Evolutionary conservation across 257 asterid species (phyloP), one percentile per base, ranked within the genome.

Genomic region (Agastache rugosa): DNA sequence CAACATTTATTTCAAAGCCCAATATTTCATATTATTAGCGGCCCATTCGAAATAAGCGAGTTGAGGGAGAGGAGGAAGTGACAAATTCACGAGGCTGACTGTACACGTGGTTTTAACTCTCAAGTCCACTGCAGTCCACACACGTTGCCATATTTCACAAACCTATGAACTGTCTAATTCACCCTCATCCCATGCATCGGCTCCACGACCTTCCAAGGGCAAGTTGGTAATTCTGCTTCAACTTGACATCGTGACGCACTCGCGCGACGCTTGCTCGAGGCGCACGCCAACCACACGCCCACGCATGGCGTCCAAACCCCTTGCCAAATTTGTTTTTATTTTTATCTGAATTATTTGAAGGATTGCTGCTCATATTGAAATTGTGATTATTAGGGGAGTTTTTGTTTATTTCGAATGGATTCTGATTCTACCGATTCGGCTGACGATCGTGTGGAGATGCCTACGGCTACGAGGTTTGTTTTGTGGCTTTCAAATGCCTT

Each of bases 231-330:
- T 70, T 65, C 4, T 22, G 3, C 0, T 3, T 7, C 19, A 16
- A 16, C 8, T 56, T 19, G 67, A 63, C 54, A 75, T 55, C 67
- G 75, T 75, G 85, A 73, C 73, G 71, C 39, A 62, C 87, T 58
- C 79, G 75, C 48, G 83, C 75, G 31, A 35, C 25, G 67, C 87
- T 48, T 58, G 48, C 67, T 67, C 8, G 60, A 10, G 76, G 78
- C 82, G 61, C 44, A 69, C 74, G 84, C 82, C n/a, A 7, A 79
- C 78, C 87, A 85, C 90, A 85, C 90, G 86, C 87, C 83, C 66
- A 25, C 82, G 71, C 90, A 81, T 83, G 86, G 34, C 75, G 31
- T 20, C 48, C 74, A 50, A 35, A 23, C 55, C 67, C 61, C 19
- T 22, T 53, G 54, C 70, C 25, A 11, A 17, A 15, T 63, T 12